Percentiles rank a stretch among this genome's conserved stretches.
phyloP scores from a whole-genome alignment of 139 green algal genomes.

The Coccomyxa sp. region DNA sequence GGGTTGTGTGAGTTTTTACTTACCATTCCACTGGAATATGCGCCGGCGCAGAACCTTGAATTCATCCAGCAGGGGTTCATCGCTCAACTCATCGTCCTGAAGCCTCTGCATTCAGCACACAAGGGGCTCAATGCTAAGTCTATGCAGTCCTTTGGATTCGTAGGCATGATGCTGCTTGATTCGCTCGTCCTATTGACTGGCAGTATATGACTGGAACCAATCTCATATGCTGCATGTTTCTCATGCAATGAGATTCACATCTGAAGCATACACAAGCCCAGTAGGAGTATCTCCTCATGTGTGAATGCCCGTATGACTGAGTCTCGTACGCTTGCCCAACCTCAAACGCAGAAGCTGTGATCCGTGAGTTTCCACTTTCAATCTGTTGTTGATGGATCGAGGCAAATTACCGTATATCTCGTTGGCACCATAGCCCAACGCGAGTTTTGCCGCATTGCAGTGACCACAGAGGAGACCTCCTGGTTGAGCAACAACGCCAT shows the following conservation, averaged over 20 bases:
- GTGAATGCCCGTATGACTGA: no score
- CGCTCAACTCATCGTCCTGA: slow-evolving; percentile 67
- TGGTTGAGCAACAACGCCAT: slow-evolving; percentile 67
- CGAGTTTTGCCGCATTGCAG: slow-evolving; percentile 76
- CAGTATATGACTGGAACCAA: no score
- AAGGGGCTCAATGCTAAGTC: not conserved
- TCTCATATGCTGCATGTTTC: no score
- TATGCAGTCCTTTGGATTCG: not conserved
- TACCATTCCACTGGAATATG: slow-evolving; percentile 76
- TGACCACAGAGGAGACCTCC: slow-evolving; percentile 72
- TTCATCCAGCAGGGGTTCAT: slow-evolving; percentile 83
- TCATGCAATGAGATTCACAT: no score
- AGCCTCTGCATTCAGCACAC: not conserved
- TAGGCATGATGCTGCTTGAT: no score
- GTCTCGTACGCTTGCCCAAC: no score
- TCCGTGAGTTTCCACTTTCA: no score
- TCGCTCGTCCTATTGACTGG: no score
- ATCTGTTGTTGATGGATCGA: no score
- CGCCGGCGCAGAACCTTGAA: slow-evolving; percentile 72
- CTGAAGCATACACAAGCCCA: not conserved
- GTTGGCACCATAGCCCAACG: slow-evolving; percentile 62
- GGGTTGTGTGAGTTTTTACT: not conserved
- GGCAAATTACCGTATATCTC: slow-evolving; percentile 51
- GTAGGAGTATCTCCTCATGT: not conserved
- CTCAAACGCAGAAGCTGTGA: no score